Conservation (phyloP, 169 alveolate genomes). For the Eimeria falciformis region DNA sequence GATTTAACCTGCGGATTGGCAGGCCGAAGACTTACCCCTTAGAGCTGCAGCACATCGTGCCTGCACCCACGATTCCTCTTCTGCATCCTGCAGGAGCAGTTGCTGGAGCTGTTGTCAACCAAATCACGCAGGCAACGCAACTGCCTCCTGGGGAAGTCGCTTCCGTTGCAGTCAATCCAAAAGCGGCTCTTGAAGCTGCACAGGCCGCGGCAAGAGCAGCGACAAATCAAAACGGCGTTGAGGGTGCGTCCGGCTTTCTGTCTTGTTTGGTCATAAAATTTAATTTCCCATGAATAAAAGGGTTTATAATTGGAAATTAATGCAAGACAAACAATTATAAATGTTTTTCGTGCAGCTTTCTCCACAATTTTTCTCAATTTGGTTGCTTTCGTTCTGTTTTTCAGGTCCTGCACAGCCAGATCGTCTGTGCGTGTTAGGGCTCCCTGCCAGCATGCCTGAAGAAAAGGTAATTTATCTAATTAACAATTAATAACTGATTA, state of each 20-base stretch:
- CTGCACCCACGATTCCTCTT: constrained; percentile 81
- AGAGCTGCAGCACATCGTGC: constrained; percentile 80
- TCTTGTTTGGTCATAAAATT: too few species aligned
- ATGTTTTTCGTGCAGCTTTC: constrained; percentile 44
- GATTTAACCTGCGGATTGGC: constrained; percentile 82
- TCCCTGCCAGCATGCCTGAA: constrained; percentile 75
- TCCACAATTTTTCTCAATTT: too few species aligned
- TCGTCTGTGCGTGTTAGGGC: constrained; percentile 71
- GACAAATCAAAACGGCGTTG: background rate
- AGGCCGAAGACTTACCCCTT: constrained; percentile 85
- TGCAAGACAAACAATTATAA: too few species aligned
- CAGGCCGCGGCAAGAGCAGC: constrained; percentile 79
- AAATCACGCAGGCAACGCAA: constrained; percentile 77
- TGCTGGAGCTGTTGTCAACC: constrained; percentile 43
- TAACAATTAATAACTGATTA: background rate
- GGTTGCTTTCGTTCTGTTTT: background rate
- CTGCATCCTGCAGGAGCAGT: constrained; percentile 71
- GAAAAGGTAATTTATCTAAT: constrained; percentile 75
- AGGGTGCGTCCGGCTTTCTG: background rate
- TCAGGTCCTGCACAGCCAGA: constrained; percentile 76
- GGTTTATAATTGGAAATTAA: too few species aligned
- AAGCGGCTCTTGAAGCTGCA: constrained; percentile 80
- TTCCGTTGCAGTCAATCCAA: constrained; percentile 71
- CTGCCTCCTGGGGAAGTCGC: constrained; percentile 34
- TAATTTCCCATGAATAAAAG: too few species aligned